Conservation (phyloP, 768 basidiomycete genomes). For the Amylocystis lapponica region DNA sequence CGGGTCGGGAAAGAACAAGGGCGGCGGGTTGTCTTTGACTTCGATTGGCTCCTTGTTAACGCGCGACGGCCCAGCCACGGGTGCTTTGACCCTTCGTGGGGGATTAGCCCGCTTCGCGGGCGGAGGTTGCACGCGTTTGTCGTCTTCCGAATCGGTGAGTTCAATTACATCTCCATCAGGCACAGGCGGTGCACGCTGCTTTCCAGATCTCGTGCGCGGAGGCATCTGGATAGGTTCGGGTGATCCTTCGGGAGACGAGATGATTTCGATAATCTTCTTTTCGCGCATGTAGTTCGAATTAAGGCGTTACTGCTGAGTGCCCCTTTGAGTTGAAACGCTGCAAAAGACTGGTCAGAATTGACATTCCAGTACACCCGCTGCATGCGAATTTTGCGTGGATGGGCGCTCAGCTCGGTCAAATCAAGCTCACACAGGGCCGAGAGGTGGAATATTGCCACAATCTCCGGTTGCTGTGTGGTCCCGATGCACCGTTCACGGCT, state of each 20-base stretch:
- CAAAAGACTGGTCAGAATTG: too few species aligned
- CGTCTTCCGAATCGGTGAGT: slow-evolving; percentile 46
- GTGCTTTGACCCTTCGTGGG: not conserved
- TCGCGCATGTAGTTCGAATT: too few species aligned
- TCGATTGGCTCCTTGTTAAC: not conserved
- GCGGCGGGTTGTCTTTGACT: not conserved
- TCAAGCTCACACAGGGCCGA: too few species aligned
- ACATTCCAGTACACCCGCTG: too few species aligned
- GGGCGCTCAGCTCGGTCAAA: too few species aligned
- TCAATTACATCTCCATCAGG: slow-evolving; percentile 36
- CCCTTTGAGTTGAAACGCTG: too few species aligned
- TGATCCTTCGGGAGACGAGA: not conserved
- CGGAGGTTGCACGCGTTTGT: slow-evolving; percentile 10
- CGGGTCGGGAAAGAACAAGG: not conserved
- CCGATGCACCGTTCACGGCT: too few species aligned
- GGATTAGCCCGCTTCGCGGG: not conserved
- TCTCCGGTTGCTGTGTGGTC: too few species aligned
- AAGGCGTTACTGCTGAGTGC: too few species aligned
- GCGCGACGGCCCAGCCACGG: slow-evolving; percentile 8
- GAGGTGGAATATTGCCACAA: too few species aligned
- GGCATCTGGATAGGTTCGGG: not conserved
- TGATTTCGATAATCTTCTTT: slow-evolving; percentile 2
- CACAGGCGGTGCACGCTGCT: not conserved
- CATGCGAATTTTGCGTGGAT: too few species aligned
- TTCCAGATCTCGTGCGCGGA: not conserved